phyloP scores from a whole-genome alignment of 495 filamentous ascomycete species.

The Talaromyces stipitatus region DNA sequence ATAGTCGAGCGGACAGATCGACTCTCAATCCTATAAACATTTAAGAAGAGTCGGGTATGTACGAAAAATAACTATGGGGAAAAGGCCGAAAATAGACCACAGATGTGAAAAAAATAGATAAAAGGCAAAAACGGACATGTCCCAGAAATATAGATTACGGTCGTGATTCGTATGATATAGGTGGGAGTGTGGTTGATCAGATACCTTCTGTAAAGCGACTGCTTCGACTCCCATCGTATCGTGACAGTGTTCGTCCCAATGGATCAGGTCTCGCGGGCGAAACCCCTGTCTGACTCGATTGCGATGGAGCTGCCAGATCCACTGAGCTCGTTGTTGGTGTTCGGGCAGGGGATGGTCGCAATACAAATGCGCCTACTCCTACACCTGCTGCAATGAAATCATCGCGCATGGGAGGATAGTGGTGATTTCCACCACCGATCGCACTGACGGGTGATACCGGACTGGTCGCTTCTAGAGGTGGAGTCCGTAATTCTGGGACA shows the following conservation, averaged over 20 bases:
- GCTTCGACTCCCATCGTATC: slow-evolving; percentile 46
- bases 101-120: neutral
- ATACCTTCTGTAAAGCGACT: slow-evolving; percentile 48
- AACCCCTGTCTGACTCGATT: slow-evolving; percentile 18
- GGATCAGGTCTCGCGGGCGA: slow-evolving; percentile 28
- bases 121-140: neutral
- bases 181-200: neutral
- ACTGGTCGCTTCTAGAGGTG: slow-evolving; percentile 2
- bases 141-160: neutral
- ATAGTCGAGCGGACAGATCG: neutral
- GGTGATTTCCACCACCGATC: neutral
- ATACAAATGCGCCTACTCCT: slow-evolving; percentile 21
- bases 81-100: neutral
- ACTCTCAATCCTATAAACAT: neutral
- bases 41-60: neutral
- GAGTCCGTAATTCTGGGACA: slow-evolving; percentile 5
- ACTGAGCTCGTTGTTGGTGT: slow-evolving; percentile 40
- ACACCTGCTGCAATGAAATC: neutral
- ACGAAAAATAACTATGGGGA: neutral
- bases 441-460: slow-evolving; percentile 6
- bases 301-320: slow-evolving; percentile 16
- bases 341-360: slow-evolving; percentile 41
- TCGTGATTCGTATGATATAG: neutral
- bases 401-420: neutral
- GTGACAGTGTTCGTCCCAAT: slow-evolving; percentile 47